These are phyloP conservation scores for Calocybe cyanea DNA, from an alignment of 768 basidiomycete genomes.

Conservation along the genomic window DNA sequence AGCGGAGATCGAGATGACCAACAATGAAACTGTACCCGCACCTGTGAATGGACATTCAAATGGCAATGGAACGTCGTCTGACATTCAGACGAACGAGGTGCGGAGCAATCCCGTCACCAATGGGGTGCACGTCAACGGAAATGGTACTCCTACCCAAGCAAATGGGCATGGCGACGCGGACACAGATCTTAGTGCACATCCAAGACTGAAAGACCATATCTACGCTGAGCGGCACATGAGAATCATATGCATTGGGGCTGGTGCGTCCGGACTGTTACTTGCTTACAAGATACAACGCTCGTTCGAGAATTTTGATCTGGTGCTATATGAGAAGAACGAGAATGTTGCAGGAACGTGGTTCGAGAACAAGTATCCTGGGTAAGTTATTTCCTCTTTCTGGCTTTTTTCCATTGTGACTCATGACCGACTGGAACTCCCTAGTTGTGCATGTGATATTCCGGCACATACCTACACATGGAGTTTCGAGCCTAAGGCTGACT, in stretches of 20 bases:
- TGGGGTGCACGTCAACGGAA: too few relatives aligned
- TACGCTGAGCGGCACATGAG: constrained; percentile 24
- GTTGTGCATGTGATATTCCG: constrained; percentile 31
- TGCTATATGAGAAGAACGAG: constrained; percentile 33
- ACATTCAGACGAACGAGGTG: too few relatives aligned
- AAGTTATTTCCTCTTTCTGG: not conserved
- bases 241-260: constrained; percentile 30
- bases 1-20: too few relatives aligned
- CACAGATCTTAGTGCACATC: not conserved
- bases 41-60: too few relatives aligned
- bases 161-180: not conserved
- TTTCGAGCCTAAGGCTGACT: constrained; percentile 29
- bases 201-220: constrained; percentile 20
- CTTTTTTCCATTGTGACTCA: not conserved
- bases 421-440: not conserved
- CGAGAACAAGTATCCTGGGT: constrained; percentile 35
- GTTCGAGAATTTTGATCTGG: constrained; percentile 28
- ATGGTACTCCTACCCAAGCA: not conserved
- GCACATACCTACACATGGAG: constrained; percentile 30
- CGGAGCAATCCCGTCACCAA: too few relatives aligned
- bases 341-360: constrained; percentile 30
- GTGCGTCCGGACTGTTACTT: constrained; percentile 28
- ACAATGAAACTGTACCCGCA: too few relatives aligned
- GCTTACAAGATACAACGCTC: constrained; percentile 32
- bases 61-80: too few relatives aligned